Evolutionary conservation across 2,329 filamentous ascomycete species (phyloP), one percentile per base, ranked within the genome.

Genomic region (Fusarium secorum): DNA sequence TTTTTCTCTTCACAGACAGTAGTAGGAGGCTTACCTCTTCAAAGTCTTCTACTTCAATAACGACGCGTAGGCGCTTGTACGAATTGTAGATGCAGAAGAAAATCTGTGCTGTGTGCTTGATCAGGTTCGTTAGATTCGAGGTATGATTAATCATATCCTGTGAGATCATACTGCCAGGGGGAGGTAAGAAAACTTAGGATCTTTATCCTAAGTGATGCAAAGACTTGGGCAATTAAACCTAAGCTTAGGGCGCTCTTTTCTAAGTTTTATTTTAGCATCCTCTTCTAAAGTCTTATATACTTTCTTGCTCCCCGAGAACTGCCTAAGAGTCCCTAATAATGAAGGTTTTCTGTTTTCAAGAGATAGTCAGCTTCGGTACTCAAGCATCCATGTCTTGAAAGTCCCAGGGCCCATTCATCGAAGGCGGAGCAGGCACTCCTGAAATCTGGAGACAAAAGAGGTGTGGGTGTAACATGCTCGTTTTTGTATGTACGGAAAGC

Each of bases 391-490:
- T 60, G 58, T 57, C 39, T 33, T 44, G 20, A 61, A 51, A 32
- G 42, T 46, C 46, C 54, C 44, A 60, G 62, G 66, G 60, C 48
- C 66, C 64, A 52, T 57, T 38, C 45, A 60, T 51, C 30, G 45
- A 63, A 56, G 60, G 66, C 51, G 74, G 68, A 58, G 72, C 67
- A 41, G 64, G 58, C 60, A 58, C 64, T 72, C 74, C 74, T 76
- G 74, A 76, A 76, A 76, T 76, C 74, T 76, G 74, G 74, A 68
- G 74, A 58, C 59, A 33, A 46, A 38, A 61, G 62, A 60, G 68
- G 74, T 51, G 74, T 71, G 66, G 51, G n/a, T 67, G 68, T 71
- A 62, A 51, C 44, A 30, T 15, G 15, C 41, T 36, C 35, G 33
- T 45, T 24, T 41, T 35, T 63, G 22, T 49, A 41, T 46, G 26